These are phyloP conservation scores for Farysia itapuensis DNA, from an alignment of 1,284 basidiomycete genomes.

Conservation along the genomic window DNA sequence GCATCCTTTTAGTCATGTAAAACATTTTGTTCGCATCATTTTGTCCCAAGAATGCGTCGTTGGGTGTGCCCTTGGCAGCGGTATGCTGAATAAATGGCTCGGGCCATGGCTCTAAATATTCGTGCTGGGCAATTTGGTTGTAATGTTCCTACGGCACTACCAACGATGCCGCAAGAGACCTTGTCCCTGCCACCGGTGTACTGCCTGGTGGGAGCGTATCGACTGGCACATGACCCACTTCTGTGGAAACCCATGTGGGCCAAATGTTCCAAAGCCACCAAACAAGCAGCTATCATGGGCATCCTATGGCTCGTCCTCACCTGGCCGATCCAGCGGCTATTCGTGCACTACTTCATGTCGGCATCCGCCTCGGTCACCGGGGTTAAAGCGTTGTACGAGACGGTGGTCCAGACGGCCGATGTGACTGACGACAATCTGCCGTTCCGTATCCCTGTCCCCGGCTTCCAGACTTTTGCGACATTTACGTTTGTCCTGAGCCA, in stretches of 20 bases:
- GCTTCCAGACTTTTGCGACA: conserved; percentile 48
- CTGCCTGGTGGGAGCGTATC: conserved; percentile 53
- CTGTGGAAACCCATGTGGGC: conserved; percentile 57
- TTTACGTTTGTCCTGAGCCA: conserved; percentile 55
- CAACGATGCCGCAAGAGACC: conserved; percentile 57
- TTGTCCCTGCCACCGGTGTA: conserved; percentile 53
- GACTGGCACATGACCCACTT: conserved; percentile 44
- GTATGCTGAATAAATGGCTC: too few relatives aligned
- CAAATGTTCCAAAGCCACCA: conserved; percentile 37
- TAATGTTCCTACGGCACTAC: too few relatives aligned
- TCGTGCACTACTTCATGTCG: conserved; percentile 52
- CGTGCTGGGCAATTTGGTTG: too few relatives aligned
- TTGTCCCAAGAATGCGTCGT: too few relatives aligned
- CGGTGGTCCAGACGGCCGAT: conserved; percentile 30
- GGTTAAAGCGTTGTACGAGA: conserved; percentile 14
- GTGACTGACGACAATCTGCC: conserved; percentile 19
- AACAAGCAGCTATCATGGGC: conserved; percentile 35
- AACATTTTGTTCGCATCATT: too few relatives aligned
- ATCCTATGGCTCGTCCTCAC: conserved; percentile 41
- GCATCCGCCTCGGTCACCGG: conserved; percentile 41
- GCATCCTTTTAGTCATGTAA: too few relatives aligned
- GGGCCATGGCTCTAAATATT: too few relatives aligned
- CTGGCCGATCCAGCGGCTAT: conserved; percentile 48
- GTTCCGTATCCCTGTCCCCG: conserved; percentile 36
- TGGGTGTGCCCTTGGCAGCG: too few relatives aligned